These are phyloP conservation scores for Diaporthe amygdali DNA, from an alignment of 2,329 filamentous ascomycete species.

Conservation along the genomic window DNA sequence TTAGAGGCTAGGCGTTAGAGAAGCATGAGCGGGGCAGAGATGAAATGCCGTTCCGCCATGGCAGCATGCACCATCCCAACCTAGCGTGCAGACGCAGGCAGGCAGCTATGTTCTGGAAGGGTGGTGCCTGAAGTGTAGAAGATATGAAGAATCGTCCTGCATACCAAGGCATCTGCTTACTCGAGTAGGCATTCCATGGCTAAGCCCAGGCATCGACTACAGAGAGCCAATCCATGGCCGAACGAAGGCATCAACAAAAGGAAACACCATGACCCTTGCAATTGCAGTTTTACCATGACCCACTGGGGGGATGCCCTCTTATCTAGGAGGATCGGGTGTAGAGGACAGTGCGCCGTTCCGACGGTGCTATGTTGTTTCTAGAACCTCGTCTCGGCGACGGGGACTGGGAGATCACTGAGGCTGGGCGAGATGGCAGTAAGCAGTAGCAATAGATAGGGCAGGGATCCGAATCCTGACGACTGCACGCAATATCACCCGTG, in stretches of 20 bases:
- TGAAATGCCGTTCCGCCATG: not conserved
- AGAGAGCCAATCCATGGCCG: not conserved
- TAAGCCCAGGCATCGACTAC: not conserved
- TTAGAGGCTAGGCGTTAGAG: not conserved
- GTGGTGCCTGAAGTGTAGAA: not conserved
- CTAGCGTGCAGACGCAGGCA: not conserved
- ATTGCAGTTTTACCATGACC: not conserved
- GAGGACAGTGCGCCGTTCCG: not conserved
- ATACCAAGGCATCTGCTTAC: not conserved
- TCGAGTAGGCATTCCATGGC: not conserved
- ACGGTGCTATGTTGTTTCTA: no score
- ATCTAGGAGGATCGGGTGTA: not conserved
- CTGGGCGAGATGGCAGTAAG: not conserved
- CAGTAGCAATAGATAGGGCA: constrained; percentile 3
- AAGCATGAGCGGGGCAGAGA: not conserved
- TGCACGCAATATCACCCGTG: not conserved
- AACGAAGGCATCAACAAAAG: not conserved
- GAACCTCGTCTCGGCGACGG: not conserved
- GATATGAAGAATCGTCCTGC: not conserved
- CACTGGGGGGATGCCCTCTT: not conserved
- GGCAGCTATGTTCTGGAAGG: not conserved
- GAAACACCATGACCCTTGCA: not conserved
- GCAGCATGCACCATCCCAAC: not conserved
- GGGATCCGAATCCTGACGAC: constrained; percentile 1
- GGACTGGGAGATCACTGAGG: not conserved